Evolutionary conservation across 2,329 filamentous ascomycete species (phyloP).

Genomic region (Elsinoe perseae): DNA sequence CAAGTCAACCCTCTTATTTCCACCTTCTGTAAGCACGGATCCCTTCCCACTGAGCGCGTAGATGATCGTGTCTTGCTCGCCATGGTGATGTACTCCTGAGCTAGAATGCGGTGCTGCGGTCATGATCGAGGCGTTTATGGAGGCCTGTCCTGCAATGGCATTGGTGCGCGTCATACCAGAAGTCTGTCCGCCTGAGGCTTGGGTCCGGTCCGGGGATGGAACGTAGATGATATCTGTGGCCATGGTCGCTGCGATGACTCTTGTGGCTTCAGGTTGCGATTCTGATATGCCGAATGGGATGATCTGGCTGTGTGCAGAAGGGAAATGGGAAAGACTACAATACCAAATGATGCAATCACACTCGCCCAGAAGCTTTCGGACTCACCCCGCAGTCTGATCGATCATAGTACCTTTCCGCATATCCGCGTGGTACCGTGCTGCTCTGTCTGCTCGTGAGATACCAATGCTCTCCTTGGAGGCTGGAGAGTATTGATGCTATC

Average conservation of each 20-base stretch:
- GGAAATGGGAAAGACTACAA: not conserved
- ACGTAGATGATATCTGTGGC: slow-evolving; percentile 10
- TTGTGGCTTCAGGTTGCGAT: not conserved
- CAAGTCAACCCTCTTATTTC: slow-evolving; percentile 51
- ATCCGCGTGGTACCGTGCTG: too few relatives aligned
- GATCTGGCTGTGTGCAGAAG: not conserved
- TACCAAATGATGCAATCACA: not conserved
- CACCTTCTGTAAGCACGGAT: slow-evolving; percentile 50
- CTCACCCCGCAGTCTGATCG: not conserved
- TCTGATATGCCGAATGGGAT: not conserved
- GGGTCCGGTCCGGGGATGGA: slow-evolving; percentile 20
- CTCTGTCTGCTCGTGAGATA: too few relatives aligned
- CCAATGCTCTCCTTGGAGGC: too few relatives aligned
- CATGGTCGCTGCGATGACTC: not conserved
- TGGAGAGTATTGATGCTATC: too few relatives aligned
- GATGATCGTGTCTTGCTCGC: slow-evolving; percentile 63
- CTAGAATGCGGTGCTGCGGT: slow-evolving; percentile 55
- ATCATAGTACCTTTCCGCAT: not conserved
- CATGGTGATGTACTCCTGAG: slow-evolving; percentile 61
- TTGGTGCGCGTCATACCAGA: slow-evolving; percentile 44
- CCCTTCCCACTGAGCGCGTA: slow-evolving; percentile 57
- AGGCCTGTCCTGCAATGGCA: slow-evolving; percentile 40
- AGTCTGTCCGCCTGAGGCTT: slow-evolving; percentile 41
- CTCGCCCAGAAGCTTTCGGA: slow-evolving; percentile 1
- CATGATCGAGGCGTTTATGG: slow-evolving; percentile 40